A percentile compares a stretch with the other conserved stretches of the same genome.
phyloP scores from a whole-genome alignment of 345 rosid genomes.

The Ailanthus altissimus region DNA sequence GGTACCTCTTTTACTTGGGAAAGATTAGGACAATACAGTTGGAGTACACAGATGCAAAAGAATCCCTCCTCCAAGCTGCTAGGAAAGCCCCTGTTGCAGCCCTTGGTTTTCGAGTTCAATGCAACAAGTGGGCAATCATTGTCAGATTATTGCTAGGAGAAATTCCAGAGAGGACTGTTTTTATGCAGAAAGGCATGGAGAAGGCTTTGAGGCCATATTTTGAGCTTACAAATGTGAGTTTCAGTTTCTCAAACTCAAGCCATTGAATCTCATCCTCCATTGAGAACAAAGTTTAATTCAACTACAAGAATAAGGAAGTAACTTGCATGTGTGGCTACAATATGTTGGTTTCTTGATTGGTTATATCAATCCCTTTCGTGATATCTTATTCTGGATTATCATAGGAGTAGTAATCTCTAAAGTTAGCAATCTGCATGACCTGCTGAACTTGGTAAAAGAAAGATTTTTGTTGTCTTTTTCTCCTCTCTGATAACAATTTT shows the following conservation, averaged over 20 bases:
- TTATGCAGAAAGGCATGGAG: slow-evolving; percentile 68
- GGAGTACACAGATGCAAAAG: slow-evolving; percentile 67
- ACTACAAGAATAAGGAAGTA: not conserved
- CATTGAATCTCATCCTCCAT: not conserved
- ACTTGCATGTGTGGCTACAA: not conserved
- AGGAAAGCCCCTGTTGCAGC: slow-evolving; percentile 56
- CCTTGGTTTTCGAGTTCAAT: slow-evolving; percentile 56
- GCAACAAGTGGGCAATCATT: slow-evolving; percentile 63
- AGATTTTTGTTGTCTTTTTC: not conserved
- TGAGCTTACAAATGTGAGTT: slow-evolving; percentile 62
- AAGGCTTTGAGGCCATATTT: slow-evolving; percentile 61
- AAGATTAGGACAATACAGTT: slow-evolving; percentile 62
- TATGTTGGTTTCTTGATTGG: not conserved
- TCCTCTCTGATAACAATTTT: not conserved
- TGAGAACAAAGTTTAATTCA: not conserved
- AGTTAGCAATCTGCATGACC: not conserved
- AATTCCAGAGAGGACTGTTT: slow-evolving; percentile 60
- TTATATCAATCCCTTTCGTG: not conserved
- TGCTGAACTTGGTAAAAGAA: not conserved
- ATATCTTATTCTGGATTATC: not conserved
- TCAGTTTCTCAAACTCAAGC: not conserved
- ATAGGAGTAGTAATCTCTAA: not conserved
- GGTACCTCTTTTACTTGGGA: slow-evolving; percentile 59
- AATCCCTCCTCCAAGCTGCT: slow-evolving; percentile 63
- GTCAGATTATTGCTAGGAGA: slow-evolving; percentile 56